Conservation (phyloP, 805 yeast species). For the Lipomyces orientalis region DNA sequence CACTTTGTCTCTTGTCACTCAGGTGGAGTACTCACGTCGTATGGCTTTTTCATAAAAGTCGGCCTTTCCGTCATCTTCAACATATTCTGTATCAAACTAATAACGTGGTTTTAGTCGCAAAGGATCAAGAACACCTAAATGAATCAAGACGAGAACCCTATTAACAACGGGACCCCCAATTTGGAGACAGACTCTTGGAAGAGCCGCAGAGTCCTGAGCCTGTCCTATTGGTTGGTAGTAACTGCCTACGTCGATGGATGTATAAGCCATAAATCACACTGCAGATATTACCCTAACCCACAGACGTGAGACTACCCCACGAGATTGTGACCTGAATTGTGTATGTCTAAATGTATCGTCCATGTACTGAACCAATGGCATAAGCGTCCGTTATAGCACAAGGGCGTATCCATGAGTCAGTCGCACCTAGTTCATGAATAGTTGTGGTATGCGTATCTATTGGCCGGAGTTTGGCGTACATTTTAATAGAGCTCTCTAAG, state of each 20-base stretch:
- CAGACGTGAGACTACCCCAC: no score
- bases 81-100: not conserved
- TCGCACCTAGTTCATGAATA: no score
- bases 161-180: not conserved
- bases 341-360: no score
- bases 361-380: not conserved
- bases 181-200: not conserved
- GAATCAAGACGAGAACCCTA: not conserved
- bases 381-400: not conserved
- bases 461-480: not conserved
- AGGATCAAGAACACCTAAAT: not conserved
- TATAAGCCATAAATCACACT: no score
- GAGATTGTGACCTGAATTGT: no score
- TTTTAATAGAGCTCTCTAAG: constrained; percentile 1
- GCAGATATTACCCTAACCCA: not conserved
- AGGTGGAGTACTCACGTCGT: not conserved
- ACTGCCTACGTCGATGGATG: not conserved
- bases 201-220: not conserved
- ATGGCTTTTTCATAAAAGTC: not conserved
- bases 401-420: not conserved
- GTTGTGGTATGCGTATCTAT: not conserved
- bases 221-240: not conserved
- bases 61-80: not conserved
- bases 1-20: not conserved
- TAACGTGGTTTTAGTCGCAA: not conserved